A percentile compares a stretch with the other conserved stretches of the same genome.
Evolutionary conservation across 306 rosid species (phyloP).

Genomic region (Arachis stenosperma): DNA sequence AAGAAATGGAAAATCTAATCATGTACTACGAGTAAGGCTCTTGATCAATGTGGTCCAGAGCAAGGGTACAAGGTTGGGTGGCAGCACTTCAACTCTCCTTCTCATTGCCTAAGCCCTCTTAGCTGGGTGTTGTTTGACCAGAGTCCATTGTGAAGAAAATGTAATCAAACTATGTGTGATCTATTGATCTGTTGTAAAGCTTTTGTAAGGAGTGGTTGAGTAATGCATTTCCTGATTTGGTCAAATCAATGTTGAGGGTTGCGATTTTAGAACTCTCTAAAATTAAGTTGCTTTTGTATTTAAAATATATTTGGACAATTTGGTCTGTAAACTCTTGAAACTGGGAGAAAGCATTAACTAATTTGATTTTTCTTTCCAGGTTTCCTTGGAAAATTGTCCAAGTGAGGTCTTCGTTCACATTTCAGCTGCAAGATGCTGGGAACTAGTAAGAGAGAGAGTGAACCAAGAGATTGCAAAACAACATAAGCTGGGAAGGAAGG

Average conservation of each 20-base stretch:
- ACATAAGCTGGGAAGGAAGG: slow-evolving; percentile 73
- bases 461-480: slow-evolving; percentile 90
- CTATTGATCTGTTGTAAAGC: not conserved
- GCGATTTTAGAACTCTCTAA: not conserved
- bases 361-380: slow-evolving; percentile 49
- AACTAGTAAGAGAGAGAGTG: slow-evolving; percentile 89
- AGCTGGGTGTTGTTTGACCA: slow-evolving; percentile 12
- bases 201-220: not conserved
- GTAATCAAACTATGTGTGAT: not conserved
- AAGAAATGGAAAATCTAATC: too few relatives aligned
- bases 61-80: too few relatives aligned
- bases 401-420: slow-evolving; percentile 81
- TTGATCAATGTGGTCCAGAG: too few relatives aligned
- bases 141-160: slow-evolving; percentile 27
- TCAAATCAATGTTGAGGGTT: slow-evolving; percentile 24
- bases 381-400: slow-evolving; percentile 76
- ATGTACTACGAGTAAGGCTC: too few relatives aligned
- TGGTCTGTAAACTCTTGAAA: not conserved
- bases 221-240: slow-evolving; percentile 25
- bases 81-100: too few relatives aligned
- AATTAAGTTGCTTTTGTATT: slow-evolving; percentile 22
- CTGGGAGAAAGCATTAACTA: slow-evolving; percentile 29
- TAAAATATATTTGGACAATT: slow-evolving; percentile 17
- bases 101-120: not conserved
- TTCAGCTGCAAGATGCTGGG: slow-evolving; percentile 88